Percentiles rank a stretch among this genome's conserved stretches.
Conservation (phyloP, 2,329 filamentous ascomycete species). For the Epichloe gansuensis region DNA sequence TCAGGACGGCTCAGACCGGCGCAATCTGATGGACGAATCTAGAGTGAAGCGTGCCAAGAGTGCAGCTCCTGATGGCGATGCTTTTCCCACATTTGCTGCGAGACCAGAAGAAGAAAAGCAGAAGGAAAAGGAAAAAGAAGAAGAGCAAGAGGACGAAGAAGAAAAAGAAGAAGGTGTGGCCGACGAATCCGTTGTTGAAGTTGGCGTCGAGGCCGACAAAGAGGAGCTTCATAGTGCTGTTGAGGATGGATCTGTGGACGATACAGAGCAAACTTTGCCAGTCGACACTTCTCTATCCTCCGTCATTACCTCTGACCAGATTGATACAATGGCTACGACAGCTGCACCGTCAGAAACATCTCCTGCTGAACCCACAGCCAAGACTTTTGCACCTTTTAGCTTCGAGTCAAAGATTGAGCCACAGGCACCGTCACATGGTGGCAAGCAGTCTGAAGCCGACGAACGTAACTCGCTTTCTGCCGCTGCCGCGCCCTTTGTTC, state of each 20-base stretch:
- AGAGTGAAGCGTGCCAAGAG: slow-evolving; percentile 65
- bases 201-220: background rate
- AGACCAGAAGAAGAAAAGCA: slow-evolving; percentile 21
- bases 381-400: slow-evolving; percentile 42
- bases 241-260: slow-evolving; percentile 19
- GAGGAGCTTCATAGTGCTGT: background rate
- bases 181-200: background rate
- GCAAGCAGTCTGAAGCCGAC: slow-evolving; percentile 27
- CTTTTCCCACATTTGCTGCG: slow-evolving; percentile 62
- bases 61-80: slow-evolving; percentile 52
- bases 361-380: slow-evolving; percentile 33
- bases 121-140: slow-evolving; percentile 8
- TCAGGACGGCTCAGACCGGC: slow-evolving; percentile 36
- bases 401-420: slow-evolving; percentile 39
- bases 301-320: slow-evolving; percentile 37
- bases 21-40: slow-evolving; percentile 44
- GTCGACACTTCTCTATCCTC: slow-evolving; percentile 42
- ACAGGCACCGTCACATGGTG: slow-evolving; percentile 36
- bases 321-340: slow-evolving; percentile 39
- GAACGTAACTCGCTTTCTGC: slow-evolving; percentile 46
- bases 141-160: slow-evolving; percentile 8
- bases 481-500: slow-evolving; percentile 55
- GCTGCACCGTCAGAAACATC: slow-evolving; percentile 41
- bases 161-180: too few relatives aligned
- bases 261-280: slow-evolving; percentile 26